Evolutionary conservation across 1,139 yeast genomes (phyloP), one percentile per base, ranked within the genome.

Genomic region (Nakaseomyces bracarensis): DNA sequence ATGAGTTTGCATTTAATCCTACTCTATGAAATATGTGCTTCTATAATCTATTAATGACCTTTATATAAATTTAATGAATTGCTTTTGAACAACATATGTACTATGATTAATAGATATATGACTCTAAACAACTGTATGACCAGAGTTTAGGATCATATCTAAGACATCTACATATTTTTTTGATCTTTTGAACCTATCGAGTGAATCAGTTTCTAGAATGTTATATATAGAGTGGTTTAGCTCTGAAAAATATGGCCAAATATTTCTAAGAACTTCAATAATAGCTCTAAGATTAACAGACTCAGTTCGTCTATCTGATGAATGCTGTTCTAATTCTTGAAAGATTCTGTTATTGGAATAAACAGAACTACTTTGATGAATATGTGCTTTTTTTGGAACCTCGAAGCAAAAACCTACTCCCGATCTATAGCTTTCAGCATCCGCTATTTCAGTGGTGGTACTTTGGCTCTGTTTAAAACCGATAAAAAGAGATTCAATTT

Each of bases 1-100:
- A 84, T 53, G 96, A 87, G 57, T 87, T 87, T 65, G 97, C 96
- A 9, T 87, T 89, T 67, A 85, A 82, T 38, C 65, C 65, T 4
- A 36, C 38, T 22, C 18, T 40, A 20, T 40, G 26, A 35, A 9
- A 18, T 16, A 4, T 30, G 14, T 27, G 10, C 14, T 27, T 26
- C n/a, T 5, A 7, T 26, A 26, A 5, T 14, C 14, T 27, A 30
- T 30, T 30, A 10, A 30, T 18, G 21, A 20, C 23, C n/a, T 18
- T 30, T 18, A 16, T 16, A 10, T 30, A 30, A 15, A 16, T 18
- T 16, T 30, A 18, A 18, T 30, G 30, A 27, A 13, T 27, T 25
- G n/a, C n/a, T n/a, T n/a, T n/a, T n/a, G n/a, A n/a, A n/a, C n/a
- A n/a, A n/a, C n/a, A n/a, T n/a, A n/a, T n/a, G n/a, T n/a, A 22